A percentile compares a stretch with the other conserved stretches of the same genome.
phyloP scores from a whole-genome alignment of 768 basidiomycete species.

The Rhizopogon rudus region DNA sequence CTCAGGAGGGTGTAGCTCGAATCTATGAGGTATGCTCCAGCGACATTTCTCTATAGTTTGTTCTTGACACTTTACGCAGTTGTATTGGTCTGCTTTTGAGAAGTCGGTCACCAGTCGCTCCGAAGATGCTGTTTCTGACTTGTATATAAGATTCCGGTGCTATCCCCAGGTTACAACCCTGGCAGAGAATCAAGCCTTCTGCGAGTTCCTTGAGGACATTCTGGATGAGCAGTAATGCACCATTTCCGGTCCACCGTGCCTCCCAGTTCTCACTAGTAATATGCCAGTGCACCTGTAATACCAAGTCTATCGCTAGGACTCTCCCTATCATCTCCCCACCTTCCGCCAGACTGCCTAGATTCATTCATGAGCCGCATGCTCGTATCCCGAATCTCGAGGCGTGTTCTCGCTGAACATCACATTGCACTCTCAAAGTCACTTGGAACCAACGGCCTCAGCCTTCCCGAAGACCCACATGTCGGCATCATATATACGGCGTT shows the following conservation, averaged over 20 bases:
- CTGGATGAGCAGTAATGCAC: constrained; percentile 66
- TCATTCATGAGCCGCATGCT: constrained; percentile 91
- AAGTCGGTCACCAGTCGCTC: constrained; percentile 40
- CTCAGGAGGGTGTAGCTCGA: constrained; percentile 74
- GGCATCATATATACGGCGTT: constrained; percentile 82
- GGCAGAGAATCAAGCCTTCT: constrained; percentile 76
- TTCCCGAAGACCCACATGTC: constrained; percentile 54
- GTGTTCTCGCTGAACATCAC: constrained; percentile 88
- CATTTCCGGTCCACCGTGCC: too few species aligned
- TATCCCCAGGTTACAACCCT: constrained; percentile 70
- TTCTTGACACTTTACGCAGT: constrained; percentile 33
- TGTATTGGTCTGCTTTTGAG: constrained; percentile 87
- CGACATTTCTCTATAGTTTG: not conserved
- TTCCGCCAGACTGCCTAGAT: constrained; percentile 75
- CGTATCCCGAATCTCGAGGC: constrained; percentile 82
- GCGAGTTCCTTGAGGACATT: constrained; percentile 57
- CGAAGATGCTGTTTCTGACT: constrained; percentile 5
- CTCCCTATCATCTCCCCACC: constrained; percentile 77
- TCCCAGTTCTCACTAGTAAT: not conserved
- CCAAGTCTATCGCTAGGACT: constrained; percentile 80
- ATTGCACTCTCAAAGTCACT: constrained; percentile 69
- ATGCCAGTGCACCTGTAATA: constrained; percentile 63
- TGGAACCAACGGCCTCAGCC: constrained; percentile 27
- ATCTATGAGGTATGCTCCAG: constrained; percentile 72
- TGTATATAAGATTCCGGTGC: constrained; percentile 52